Percentiles rank a stretch among this genome's conserved stretches.
Conservation (phyloP, 2,329 filamentous ascomycete species). For the Penicillium sp. region DNA sequence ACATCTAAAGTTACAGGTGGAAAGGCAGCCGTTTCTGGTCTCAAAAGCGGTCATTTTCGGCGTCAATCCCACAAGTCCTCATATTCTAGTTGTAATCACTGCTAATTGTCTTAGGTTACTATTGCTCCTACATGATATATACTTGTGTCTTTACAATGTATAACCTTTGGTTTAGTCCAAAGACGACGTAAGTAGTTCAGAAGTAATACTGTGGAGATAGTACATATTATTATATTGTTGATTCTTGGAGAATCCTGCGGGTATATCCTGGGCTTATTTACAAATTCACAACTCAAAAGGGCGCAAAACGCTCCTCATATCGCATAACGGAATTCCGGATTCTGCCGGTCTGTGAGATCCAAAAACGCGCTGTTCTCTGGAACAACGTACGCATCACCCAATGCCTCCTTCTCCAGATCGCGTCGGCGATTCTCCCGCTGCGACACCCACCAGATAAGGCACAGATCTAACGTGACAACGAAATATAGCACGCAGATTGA, state of each 20-base stretch:
- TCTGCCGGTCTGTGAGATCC: constrained; percentile 27
- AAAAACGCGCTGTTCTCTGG: constrained; percentile 37
- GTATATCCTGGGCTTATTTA: background rate
- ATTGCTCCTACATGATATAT: too few species aligned
- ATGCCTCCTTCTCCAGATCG: constrained; percentile 25
- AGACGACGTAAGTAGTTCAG: too few species aligned
- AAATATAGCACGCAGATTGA: constrained; percentile 29
- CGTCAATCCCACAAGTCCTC: too few species aligned
- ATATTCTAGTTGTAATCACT: too few species aligned
- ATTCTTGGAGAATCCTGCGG: background rate
- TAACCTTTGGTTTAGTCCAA: too few species aligned
- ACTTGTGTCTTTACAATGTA: too few species aligned
- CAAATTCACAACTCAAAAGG: background rate
- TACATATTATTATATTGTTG: background rate
- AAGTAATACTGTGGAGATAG: too few species aligned
- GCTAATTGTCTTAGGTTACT: too few species aligned
- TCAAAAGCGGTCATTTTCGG: too few species aligned
- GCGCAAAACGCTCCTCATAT: constrained; percentile 9
- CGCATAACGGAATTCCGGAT: constrained; percentile 26
- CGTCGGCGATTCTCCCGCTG: constrained; percentile 29
- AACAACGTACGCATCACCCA: constrained; percentile 22
- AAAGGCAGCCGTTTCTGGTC: too few species aligned
- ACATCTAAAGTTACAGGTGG: too few species aligned
- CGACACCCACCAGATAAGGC: constrained; percentile 31
- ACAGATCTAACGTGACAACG: constrained; percentile 30